These are phyloP conservation scores for Hirsutella rhossiliensis DNA, from an alignment of 2,329 filamentous ascomycete species.

Conservation along the genomic window DNA sequence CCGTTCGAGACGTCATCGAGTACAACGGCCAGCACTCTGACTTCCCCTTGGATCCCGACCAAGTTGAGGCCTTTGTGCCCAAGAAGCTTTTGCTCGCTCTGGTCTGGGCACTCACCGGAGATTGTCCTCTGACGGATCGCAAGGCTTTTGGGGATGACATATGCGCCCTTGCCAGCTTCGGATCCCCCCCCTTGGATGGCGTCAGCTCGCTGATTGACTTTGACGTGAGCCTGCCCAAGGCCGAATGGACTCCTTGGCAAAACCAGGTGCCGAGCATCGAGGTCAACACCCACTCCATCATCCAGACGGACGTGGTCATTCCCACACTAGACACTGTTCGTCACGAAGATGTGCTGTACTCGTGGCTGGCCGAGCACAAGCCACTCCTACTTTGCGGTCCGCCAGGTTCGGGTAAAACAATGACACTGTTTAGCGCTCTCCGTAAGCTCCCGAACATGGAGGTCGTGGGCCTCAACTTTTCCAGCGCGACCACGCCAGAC, in stretches of 20 bases:
- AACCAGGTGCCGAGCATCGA: slow-evolving; percentile 89
- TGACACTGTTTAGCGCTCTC: slow-evolving; percentile 96
- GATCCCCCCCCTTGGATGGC: slow-evolving; percentile 68
- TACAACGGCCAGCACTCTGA: slow-evolving; percentile 93
- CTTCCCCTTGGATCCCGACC: slow-evolving; percentile 82
- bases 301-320: slow-evolving; percentile 96
- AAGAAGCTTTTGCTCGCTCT: slow-evolving; percentile 90
- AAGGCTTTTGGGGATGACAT: slow-evolving; percentile 83
- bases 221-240: slow-evolving; percentile 75
- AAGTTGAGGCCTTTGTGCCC: slow-evolving; percentile 77
- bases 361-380: slow-evolving; percentile 98
- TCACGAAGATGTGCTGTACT: slow-evolving; percentile 98
- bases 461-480: slow-evolving; percentile 97
- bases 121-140: slow-evolving; percentile 79
- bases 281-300: slow-evolving; percentile 96
- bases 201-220: slow-evolving; percentile 87
- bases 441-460: slow-evolving; percentile 98
- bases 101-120: slow-evolving; percentile 92
- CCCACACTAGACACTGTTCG: slow-evolving; percentile 94
- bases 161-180: slow-evolving; percentile 71
- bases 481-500: slow-evolving; percentile 94
- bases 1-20: slow-evolving; percentile 82
- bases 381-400: slow-evolving; percentile 92
- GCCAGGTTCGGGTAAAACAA: slow-evolving; percentile 97
- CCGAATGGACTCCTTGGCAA: slow-evolving; percentile 89